Evolutionary conservation across 2,329 filamentous ascomycete species (phyloP).

Genomic region (Helicocarpus griseus): DNA sequence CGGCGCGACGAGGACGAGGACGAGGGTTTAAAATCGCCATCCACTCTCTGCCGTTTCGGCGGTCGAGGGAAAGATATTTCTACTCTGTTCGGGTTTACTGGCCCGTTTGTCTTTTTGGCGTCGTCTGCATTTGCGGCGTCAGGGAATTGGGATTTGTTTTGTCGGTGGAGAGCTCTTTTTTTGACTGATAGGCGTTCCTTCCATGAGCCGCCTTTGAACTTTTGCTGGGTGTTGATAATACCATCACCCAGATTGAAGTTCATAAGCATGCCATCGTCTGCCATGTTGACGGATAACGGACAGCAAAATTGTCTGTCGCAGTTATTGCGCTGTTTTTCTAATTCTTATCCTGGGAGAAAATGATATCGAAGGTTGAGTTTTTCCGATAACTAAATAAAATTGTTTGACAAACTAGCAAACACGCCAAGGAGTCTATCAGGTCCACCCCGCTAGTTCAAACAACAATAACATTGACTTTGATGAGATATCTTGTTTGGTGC

Average conservation of each 20-base stretch:
- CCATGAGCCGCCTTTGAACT: constrained; percentile 87
- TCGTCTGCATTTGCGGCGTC: constrained; percentile 8
- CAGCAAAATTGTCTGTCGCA: neutral
- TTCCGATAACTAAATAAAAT: too few relatives aligned
- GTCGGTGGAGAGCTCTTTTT: constrained; percentile 50
- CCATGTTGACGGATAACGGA: constrained; percentile 47
- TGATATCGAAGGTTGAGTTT: neutral
- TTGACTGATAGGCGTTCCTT: constrained; percentile 76
- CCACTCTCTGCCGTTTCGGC: constrained; percentile 32
- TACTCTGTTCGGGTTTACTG: constrained; percentile 25
- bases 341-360: neutral
- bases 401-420: neutral
- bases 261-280: constrained; percentile 87
- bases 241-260: constrained; percentile 75
- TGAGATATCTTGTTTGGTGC: too few relatives aligned
- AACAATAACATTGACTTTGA: too few relatives aligned
- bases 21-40: constrained; percentile 26
- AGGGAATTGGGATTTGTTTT: constrained; percentile 28
- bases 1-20: constrained; percentile 2
- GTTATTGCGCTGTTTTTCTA: neutral
- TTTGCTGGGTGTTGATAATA: constrained; percentile 50
- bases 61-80: constrained; percentile 18
- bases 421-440: too few relatives aligned
- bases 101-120: neutral
- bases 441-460: too few relatives aligned